Percentiles rank a stretch among this genome's conserved stretches.
phyloP scores from a whole-genome alignment of 345 rosid species.

The Clausena lansium region DNA sequence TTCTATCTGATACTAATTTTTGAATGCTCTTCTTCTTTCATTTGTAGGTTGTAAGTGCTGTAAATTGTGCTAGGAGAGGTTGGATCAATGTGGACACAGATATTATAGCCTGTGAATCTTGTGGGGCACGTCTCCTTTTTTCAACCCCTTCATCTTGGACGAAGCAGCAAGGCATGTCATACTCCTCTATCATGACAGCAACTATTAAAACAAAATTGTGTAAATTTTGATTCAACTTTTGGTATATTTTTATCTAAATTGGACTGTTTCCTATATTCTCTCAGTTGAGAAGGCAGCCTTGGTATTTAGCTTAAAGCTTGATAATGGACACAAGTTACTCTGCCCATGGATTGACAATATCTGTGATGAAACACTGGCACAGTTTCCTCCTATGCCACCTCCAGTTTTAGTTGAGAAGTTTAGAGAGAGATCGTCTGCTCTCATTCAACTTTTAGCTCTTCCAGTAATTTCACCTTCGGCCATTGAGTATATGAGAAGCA shows the following conservation, averaged over 20 bases:
- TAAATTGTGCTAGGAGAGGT: constrained; percentile 89
- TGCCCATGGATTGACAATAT: constrained; percentile 86
- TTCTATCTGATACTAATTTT: background rate
- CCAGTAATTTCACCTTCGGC: constrained; percentile 76
- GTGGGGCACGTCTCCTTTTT: constrained; percentile 81
- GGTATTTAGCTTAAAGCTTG: constrained; percentile 89
- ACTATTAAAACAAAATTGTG: background rate
- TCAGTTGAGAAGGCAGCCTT: constrained; percentile 89
- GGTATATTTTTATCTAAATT: constrained; percentile 14
- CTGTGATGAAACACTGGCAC: constrained; percentile 80
- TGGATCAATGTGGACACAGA: constrained; percentile 88
- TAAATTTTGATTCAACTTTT: background rate
- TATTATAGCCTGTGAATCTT: constrained; percentile 80
- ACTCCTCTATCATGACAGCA: constrained; percentile 12
- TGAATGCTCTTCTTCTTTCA: background rate
- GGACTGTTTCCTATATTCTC: constrained; percentile 19
- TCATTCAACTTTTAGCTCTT: constrained; percentile 60
- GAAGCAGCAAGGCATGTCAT: constrained; percentile 68
- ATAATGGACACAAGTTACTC: constrained; percentile 71
- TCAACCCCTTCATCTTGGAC: constrained; percentile 87
- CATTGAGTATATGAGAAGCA: constrained; percentile 59
- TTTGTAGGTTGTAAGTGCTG: constrained; percentile 77
- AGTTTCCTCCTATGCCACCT: constrained; percentile 74
- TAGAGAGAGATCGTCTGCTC: constrained; percentile 50
- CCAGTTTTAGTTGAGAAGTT: constrained; percentile 66